Conservation (phyloP, 441 rosid genomes). For the Croton laevigatus region DNA sequence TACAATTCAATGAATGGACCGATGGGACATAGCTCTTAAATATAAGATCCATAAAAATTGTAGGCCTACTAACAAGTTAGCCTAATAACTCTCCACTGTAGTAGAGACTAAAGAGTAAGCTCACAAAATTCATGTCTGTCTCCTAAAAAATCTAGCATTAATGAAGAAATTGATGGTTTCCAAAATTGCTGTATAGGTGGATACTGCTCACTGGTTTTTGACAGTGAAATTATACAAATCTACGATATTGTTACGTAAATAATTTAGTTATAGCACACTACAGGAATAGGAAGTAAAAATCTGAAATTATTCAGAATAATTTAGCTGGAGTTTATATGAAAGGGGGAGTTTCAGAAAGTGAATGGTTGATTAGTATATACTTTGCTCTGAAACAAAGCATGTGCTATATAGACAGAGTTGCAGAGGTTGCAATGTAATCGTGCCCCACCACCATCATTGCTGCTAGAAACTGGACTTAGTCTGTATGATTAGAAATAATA, state of each 20-base stretch:
- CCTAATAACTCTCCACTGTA: neutral
- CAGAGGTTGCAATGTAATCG: neutral
- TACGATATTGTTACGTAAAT: no score
- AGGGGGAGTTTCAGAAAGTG: no score
- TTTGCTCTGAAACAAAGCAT: slow-evolving; percentile 1
- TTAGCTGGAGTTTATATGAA: no score
- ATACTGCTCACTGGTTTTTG: neutral
- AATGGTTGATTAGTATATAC: no score
- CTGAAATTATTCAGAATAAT: no score
- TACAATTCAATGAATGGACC: neutral
- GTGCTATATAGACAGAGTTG: slow-evolving; percentile 1
- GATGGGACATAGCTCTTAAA: neutral
- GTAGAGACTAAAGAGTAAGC: neutral
- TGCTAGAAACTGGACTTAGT: neutral
- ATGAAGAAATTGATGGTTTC: neutral
- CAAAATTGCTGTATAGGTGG: no score
- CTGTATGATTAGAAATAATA: no score
- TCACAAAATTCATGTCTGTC: neutral
- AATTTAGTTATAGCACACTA: no score
- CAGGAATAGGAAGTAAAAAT: no score
- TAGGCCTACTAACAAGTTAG: neutral
- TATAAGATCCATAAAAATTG: neutral
- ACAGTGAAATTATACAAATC: no score
- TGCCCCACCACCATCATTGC: neutral
- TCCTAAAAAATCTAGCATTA: neutral